Percentiles rank a stretch among this genome's conserved stretches.
Conservation (phyloP, 352 stramenopile genomes). For the Saprolegnia parasitica region DNA sequence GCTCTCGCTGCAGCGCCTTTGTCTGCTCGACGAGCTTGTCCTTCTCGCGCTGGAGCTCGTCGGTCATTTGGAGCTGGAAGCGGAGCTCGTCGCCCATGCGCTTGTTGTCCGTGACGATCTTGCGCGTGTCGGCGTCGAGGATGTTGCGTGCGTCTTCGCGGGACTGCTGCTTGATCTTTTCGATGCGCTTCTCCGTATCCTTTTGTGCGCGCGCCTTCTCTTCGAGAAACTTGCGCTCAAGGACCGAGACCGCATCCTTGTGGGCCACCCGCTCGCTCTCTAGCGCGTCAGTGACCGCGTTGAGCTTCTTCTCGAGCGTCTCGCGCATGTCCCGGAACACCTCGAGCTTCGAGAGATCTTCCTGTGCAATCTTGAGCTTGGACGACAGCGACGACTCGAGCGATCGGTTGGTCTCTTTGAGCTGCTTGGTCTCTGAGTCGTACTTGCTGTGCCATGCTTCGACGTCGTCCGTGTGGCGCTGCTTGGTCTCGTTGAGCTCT, state of each 20-base stretch:
- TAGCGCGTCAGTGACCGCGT: conserved; percentile 29
- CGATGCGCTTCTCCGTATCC: conserved; percentile 80
- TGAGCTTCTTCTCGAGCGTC: conserved; percentile 35
- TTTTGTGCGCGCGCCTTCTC: conserved; percentile 81
- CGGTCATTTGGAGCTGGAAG: conserved; percentile 89
- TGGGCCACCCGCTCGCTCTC: conserved; percentile 24
- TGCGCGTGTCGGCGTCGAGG: conserved; percentile 86
- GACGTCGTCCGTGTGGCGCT: conserved; percentile 53
- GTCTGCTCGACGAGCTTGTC: conserved; percentile 52
- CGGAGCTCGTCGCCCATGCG: conserved; percentile 89
- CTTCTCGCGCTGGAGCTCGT: conserved; percentile 85
- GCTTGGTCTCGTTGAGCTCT: conserved; percentile 58
- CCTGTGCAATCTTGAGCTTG: conserved; percentile 39
- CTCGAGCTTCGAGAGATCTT: conserved; percentile 41
- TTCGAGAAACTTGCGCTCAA: conserved; percentile 86
- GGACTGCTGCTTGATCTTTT: conserved; percentile 82
- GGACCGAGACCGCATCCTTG: conserved; percentile 39
- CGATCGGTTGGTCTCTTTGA: conserved; percentile 36
- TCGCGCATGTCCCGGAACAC: conserved; percentile 39
- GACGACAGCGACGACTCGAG: conserved; percentile 21
- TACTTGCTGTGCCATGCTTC: conserved; percentile 62
- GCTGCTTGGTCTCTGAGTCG: conserved; percentile 45
- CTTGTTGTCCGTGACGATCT: conserved; percentile 90
- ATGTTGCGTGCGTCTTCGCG: conserved; percentile 86
- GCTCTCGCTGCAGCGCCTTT: conserved; percentile 61